phyloP scores from a whole-genome alignment of 2,329 filamentous ascomycete species.

The Stagonosporopsis vannaccii region DNA sequence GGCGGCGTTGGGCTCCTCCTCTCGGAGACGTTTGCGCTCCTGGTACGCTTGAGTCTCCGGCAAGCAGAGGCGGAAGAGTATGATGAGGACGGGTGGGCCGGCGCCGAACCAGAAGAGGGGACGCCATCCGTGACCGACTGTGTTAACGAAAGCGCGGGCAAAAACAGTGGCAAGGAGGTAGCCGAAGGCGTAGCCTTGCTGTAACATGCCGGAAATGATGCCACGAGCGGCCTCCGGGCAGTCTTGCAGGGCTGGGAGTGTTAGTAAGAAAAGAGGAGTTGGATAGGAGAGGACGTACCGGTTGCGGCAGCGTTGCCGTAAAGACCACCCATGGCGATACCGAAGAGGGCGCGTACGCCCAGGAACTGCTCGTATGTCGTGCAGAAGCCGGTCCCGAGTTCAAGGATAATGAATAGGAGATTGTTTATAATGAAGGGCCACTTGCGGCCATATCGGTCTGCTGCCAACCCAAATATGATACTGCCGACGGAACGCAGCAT shows the following conservation, averaged over 20 bases:
- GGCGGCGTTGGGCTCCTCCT: constrained; percentile 64
- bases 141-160: constrained; percentile 70
- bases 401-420: constrained; percentile 66
- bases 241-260: constrained; percentile 62
- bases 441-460: constrained; percentile 64
- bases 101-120: constrained; percentile 91
- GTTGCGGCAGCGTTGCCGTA: constrained; percentile 69
- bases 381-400: constrained; percentile 67
- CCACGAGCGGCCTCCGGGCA: constrained; percentile 66
- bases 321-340: constrained; percentile 70
- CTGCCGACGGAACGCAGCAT: constrained; percentile 69
- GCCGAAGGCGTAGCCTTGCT: constrained; percentile 70
- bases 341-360: constrained; percentile 66
- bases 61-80: constrained; percentile 76
- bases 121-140: constrained; percentile 80
- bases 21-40: constrained; percentile 70
- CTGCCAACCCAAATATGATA: constrained; percentile 62
- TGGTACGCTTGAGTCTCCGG: constrained; percentile 80
- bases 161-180: constrained; percentile 68
- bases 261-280: not conserved
- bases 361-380: constrained; percentile 66
- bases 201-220: constrained; percentile 67
- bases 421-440: constrained; percentile 68
- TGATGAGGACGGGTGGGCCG: constrained; percentile 79
- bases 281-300: constrained; percentile 20